Conservation (phyloP, 2,329 filamentous ascomycete species). For the Teratosphaeria nubilosa region DNA sequence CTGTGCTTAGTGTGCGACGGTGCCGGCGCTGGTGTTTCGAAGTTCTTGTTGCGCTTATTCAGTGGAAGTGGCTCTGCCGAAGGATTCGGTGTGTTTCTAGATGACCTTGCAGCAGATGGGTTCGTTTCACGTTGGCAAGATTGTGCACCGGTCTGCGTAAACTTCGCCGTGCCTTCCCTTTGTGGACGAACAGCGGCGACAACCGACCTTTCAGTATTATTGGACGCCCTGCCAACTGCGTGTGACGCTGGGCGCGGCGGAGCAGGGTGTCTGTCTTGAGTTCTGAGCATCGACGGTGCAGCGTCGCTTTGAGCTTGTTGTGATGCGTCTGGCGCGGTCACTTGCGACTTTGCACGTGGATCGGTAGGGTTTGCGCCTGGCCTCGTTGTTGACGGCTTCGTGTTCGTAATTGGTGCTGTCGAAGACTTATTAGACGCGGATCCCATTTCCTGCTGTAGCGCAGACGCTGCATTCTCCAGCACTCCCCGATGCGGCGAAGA, state of each 20-base stretch:
- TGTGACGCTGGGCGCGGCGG: neutral
- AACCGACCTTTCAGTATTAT: neutral
- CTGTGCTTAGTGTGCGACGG: neutral
- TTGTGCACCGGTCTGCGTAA: neutral
- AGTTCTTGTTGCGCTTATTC: constrained; percentile 1
- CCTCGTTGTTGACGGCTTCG: neutral
- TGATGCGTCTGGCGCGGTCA: neutral
- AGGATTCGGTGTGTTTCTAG: neutral
- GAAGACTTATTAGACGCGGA: neutral
- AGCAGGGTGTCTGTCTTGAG: neutral
- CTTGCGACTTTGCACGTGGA: neutral
- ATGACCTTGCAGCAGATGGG: neutral
- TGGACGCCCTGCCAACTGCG: neutral
- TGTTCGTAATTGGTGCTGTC: neutral
- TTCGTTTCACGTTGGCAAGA: neutral
- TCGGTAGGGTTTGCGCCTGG: neutral
- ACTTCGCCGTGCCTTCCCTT: neutral
- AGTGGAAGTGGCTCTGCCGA: neutral
- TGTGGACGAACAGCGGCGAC: neutral
- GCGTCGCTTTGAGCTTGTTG: neutral
- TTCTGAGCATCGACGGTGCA: neutral
- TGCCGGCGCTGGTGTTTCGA: neutral
- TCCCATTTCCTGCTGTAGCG: neutral
- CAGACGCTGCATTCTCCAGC: neutral
- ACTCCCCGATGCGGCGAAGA: neutral